These are phyloP conservation scores for Malus hybrid DNA, from an alignment of 331 rosid genomes.

Conservation along the genomic window DNA sequence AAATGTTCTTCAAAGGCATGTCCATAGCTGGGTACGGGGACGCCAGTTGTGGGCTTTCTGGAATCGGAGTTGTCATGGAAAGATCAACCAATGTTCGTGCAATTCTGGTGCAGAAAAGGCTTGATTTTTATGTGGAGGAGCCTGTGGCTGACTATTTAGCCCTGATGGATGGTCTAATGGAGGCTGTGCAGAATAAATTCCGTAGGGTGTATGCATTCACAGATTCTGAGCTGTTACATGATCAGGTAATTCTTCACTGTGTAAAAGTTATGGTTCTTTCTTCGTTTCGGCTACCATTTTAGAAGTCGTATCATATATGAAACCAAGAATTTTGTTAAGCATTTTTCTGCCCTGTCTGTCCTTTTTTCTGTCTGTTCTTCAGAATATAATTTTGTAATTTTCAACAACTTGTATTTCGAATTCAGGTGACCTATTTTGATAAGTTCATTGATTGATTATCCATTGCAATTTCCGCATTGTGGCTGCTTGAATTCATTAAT, in stretches of 20 bases:
- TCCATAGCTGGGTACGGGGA: slow-evolving; percentile 60
- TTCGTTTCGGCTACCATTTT: neutral
- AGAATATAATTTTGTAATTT: neutral
- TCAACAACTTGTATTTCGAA: neutral
- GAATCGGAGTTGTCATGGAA: slow-evolving; percentile 90
- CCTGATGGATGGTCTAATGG: slow-evolving; percentile 73
- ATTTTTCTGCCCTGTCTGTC: neutral
- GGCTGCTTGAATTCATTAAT: neutral
- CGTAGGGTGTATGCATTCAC: slow-evolving; percentile 66
- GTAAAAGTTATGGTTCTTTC: neutral
- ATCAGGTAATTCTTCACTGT: slow-evolving; percentile 44
- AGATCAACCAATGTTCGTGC: slow-evolving; percentile 37
- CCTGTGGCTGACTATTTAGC: slow-evolving; percentile 78
- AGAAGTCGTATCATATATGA: neutral
- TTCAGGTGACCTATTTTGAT: neutral
- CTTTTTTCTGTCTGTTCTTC: neutral
- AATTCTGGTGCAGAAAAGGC: slow-evolving; percentile 80
- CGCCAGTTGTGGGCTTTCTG: slow-evolving; percentile 61
- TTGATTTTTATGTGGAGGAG: slow-evolving; percentile 74
- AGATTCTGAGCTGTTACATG: slow-evolving; percentile 56
- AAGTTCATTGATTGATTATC: neutral
- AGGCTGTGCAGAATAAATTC: slow-evolving; percentile 52
- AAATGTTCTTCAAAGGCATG: slow-evolving; percentile 77
- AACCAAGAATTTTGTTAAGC: neutral
- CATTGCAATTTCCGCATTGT: neutral